Evolutionary conservation across 2,329 filamentous ascomycete genomes (phyloP).

Genomic region (Clonostachys byssicola): DNA sequence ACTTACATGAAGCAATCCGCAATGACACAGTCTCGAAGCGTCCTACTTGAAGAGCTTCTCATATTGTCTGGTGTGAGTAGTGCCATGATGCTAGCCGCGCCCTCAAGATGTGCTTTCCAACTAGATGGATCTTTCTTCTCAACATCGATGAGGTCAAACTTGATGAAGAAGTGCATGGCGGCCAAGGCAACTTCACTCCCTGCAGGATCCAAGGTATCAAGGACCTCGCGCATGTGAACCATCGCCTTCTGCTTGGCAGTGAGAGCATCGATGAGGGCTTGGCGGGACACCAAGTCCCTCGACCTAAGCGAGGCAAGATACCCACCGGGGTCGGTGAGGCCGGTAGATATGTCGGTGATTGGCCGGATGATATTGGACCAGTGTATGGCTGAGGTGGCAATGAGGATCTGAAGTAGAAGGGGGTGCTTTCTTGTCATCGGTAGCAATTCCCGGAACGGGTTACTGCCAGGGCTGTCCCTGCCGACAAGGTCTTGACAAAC

Average conservation of each 20-base stretch:
- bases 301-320: constrained; percentile 28
- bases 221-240: constrained; percentile 30
- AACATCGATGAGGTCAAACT: constrained; percentile 45
- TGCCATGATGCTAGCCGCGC: constrained; percentile 35
- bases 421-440: constrained; percentile 39
- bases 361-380: constrained; percentile 37
- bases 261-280: constrained; percentile 40
- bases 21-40: constrained; percentile 38
- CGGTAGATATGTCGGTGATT: constrained; percentile 19
- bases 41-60: constrained; percentile 20
- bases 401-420: constrained; percentile 41
- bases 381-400: constrained; percentile 44
- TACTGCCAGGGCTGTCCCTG: constrained; percentile 37
- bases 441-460: constrained; percentile 44
- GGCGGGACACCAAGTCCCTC: constrained; percentile 27
- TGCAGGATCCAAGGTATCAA: constrained; percentile 29
- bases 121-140: constrained; percentile 31
- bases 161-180: constrained; percentile 45
- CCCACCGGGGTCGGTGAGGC: constrained; percentile 25
- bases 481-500: constrained; percentile 51
- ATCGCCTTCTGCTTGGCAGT: constrained; percentile 42
- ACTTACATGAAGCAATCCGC: constrained; percentile 43
- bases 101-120: constrained; percentile 42
- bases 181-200: constrained; percentile 42
- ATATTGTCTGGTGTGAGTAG: constrained; percentile 21